phyloP scores from a whole-genome alignment of 306 rosid species.

The Elaeagnus macrophylla region DNA sequence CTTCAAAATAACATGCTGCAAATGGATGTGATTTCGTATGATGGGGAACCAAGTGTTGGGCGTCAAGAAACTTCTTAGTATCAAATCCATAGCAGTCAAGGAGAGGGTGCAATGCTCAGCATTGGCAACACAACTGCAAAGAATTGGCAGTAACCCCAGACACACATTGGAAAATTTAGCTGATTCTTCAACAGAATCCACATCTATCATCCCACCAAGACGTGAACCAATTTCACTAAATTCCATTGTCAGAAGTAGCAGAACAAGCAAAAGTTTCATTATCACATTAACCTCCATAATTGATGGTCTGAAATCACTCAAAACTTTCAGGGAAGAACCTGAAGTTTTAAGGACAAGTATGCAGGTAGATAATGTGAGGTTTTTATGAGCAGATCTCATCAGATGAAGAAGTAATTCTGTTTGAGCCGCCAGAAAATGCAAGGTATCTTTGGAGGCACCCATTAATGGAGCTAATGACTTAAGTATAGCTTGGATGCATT shows the following conservation, averaged over 20 bases:
- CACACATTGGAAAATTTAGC: conserved; percentile 58
- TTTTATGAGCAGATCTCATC: conserved; percentile 41
- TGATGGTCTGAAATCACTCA: conserved; percentile 47
- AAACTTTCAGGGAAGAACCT: conserved; percentile 55
- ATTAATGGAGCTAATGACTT: conserved; percentile 47
- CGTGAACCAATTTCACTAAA: conserved; percentile 31
- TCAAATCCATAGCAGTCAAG: conserved; percentile 60
- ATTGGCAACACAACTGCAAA: conserved; percentile 53
- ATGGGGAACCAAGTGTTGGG: conserved; percentile 78
- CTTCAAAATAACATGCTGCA: conserved; percentile 57
- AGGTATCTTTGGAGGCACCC: conserved; percentile 49
- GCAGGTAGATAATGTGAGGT: conserved; percentile 35
- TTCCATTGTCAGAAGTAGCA: conserved; percentile 68
- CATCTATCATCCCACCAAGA: conserved; percentile 26
- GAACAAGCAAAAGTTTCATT: conserved; percentile 43
- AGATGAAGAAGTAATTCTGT: conserved; percentile 57
- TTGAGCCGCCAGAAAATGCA: conserved; percentile 58
- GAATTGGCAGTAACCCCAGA: conserved; percentile 67
- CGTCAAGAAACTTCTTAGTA: conserved; percentile 52
- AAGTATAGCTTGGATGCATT: conserved; percentile 46
- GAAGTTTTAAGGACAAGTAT: conserved; percentile 52
- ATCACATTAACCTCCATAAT: conserved; percentile 39
- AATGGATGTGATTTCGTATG: conserved; percentile 60
- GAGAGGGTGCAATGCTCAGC: conserved; percentile 63
- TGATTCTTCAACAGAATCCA: conserved; percentile 37